Evolutionary conservation across 2,329 filamentous ascomycete species (phyloP), one percentile per base, ranked within the genome.

Genomic region (Colletotrichum aenigma): DNA sequence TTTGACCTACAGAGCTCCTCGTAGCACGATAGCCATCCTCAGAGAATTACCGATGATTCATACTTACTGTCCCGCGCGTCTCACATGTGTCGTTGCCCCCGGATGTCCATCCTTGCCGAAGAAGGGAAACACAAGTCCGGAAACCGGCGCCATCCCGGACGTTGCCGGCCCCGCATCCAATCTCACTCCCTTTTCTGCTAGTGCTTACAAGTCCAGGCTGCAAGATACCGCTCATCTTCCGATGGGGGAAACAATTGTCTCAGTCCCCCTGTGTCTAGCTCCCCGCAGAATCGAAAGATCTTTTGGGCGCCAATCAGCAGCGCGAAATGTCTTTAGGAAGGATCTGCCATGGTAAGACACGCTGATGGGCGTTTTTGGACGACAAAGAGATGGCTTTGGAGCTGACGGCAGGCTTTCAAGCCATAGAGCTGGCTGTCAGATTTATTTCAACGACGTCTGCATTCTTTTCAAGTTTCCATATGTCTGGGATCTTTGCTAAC

Each of bases 1-100:
- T 73, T 64, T 73, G 36, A 73, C 73, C 69, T 75, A 73, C 62
- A 72, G 32, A 67, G 61, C 69, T 73, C 34, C 55, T 62, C 56
- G 38, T 62, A 75, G 73, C 62, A 75, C 62, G 38, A 30, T 68
- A 75, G 73, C 69, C 72, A 75, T 75, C 72, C 62, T 32, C 36
- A 32, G 48, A 73, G 62, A 72, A 73, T 64, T 38, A 67, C 34
- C 67, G 69, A 73, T 48, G 70, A 75, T 75, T 64, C 55, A 68
- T 67, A 72, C 26, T 34, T 75, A 68, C 8, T n/a, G 13, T 9
- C 32, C n/a, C 55, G 30, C 15, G 26, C 43, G 24, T n/a, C 7
- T 66, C 24, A 10, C 12, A 4, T 38, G 58, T 36, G n/a, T 36
- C 4, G 1, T 13, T 24, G 4, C 1, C 32, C 13, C 16, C 12